A percentile compares a stretch with the other conserved stretches of the same genome.
Evolutionary conservation across 139 green algal species (phyloP).

Genomic region (Choricystis sp.): DNA sequence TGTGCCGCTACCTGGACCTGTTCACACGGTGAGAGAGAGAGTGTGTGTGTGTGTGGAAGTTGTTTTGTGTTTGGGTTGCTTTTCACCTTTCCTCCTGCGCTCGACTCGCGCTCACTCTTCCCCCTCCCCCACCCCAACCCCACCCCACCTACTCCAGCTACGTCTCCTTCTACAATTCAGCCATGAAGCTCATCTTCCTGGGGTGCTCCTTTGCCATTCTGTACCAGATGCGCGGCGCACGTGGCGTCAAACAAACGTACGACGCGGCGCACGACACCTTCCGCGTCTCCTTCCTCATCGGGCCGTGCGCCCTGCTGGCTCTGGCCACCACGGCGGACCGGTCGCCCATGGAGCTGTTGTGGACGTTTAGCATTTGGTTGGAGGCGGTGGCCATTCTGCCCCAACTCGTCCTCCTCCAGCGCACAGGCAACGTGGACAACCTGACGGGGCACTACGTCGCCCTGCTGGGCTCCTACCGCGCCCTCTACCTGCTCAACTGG

Average conservation of each 20-base stretch:
- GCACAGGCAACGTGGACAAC: conserved; percentile 98
- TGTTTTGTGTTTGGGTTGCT: not conserved
- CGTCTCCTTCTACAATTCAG: conserved; percentile 73
- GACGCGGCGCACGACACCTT: conserved; percentile 97
- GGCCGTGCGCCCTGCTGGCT: conserved; percentile 57
- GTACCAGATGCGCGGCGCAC: conserved; percentile 77
- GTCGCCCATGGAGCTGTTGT: conserved; percentile 63
- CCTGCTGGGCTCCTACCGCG: conserved; percentile 83
- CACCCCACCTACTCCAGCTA: not conserved
- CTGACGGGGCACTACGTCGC: conserved; percentile 98
- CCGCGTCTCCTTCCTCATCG: conserved; percentile 61
- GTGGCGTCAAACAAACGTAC: conserved; percentile 77
- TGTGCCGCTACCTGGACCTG: conserved; percentile 90
- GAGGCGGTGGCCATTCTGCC: conserved; percentile 97
- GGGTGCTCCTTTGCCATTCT: conserved; percentile 62
- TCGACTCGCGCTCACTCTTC: not conserved
- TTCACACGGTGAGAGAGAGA: conserved; percentile 25
- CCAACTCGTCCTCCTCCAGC: conserved; percentile 95
- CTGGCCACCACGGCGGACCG: conserved; percentile 54
- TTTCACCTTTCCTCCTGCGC: not conserved
- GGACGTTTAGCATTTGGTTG: conserved; percentile 98
- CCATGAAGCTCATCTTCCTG: conserved; percentile 98
- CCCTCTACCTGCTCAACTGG: conserved; percentile 98
- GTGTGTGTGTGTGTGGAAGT: not conserved
- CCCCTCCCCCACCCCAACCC: not conserved